These are phyloP conservation scores for Pezicula radicicola DNA, from an alignment of 2,329 filamentous ascomycete genomes.

Conservation along the genomic window DNA sequence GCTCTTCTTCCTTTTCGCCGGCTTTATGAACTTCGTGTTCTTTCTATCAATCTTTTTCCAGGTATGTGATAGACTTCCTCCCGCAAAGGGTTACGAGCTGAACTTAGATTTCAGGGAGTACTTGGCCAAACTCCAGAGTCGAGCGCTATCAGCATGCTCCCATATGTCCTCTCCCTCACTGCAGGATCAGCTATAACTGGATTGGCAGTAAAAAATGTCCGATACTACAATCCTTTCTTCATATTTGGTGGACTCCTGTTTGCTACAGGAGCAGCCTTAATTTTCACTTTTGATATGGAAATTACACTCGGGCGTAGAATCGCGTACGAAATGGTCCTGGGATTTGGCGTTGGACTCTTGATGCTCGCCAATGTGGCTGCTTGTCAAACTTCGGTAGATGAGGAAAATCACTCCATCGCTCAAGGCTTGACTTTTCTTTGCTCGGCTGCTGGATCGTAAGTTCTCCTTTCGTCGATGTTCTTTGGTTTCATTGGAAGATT, in stretches of 20 bases:
- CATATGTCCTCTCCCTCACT: slow-evolving; percentile 6
- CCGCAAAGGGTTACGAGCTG: no score
- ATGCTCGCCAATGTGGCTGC: slow-evolving; percentile 10
- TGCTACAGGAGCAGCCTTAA: slow-evolving; percentile 1
- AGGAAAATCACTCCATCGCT: slow-evolving; percentile 6
- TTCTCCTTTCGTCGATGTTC: neutral
- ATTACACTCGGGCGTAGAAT: neutral
- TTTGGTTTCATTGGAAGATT: neutral
- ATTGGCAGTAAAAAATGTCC: slow-evolving; percentile 3
- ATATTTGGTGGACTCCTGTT: slow-evolving; percentile 3
- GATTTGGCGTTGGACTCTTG: slow-evolving; percentile 5
- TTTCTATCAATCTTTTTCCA: slow-evolving; percentile 11
- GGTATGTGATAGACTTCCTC: slow-evolving; percentile 1
- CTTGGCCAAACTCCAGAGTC: slow-evolving; percentile 1
- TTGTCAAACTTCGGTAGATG: slow-evolving; percentile 6
- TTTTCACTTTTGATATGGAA: slow-evolving; percentile 1
- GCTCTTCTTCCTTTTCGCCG: slow-evolving; percentile 8
- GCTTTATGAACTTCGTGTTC: slow-evolving; percentile 9
- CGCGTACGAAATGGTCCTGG: slow-evolving; percentile 2
- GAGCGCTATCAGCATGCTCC: slow-evolving; percentile 6
- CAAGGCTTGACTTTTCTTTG: slow-evolving; percentile 8
- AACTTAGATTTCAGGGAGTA: neutral
- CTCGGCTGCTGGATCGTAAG: slow-evolving; percentile 3
- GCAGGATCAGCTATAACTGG: slow-evolving; percentile 1
- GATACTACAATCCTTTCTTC: slow-evolving; percentile 13